Evolutionary conservation across 768 basidiomycete genomes (phyloP).

Genomic region (Podaxis rugospora): DNA sequence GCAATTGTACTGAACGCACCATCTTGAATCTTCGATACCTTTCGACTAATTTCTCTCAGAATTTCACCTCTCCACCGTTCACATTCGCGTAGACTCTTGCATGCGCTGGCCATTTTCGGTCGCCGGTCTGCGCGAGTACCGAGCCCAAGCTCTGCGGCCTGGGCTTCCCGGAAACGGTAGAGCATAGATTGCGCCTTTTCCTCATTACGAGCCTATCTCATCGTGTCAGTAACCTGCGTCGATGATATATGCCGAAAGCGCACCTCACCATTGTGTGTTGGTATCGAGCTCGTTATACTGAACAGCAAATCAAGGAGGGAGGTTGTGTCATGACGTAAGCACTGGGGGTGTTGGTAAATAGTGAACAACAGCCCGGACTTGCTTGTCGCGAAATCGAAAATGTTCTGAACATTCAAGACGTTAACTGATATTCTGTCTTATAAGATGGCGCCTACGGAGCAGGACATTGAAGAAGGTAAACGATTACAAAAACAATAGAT

Average conservation of each 20-base stretch:
- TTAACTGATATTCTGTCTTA: neutral
- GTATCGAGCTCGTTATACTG: neutral
- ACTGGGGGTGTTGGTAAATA: neutral
- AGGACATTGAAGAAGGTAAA: slow-evolving; percentile 34
- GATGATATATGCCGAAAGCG: neutral
- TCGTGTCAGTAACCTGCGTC: neutral
- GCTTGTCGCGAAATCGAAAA: neutral
- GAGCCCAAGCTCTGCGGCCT: slow-evolving; percentile 92
- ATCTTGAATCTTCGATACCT: slow-evolving; percentile 98
- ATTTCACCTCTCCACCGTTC: slow-evolving; percentile 98
- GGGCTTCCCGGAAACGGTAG: slow-evolving; percentile 94
- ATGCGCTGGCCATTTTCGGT: slow-evolving; percentile 87
- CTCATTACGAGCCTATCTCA: slow-evolving; percentile 85
- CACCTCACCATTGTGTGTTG: slow-evolving; percentile 11
- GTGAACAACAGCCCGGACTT: neutral
- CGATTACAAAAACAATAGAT: neutral
- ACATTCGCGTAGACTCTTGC: slow-evolving; percentile 89
- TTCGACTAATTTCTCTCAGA: slow-evolving; percentile 87
- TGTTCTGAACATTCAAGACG: neutral
- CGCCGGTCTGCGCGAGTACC: slow-evolving; percentile 80
- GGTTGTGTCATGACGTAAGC: neutral
- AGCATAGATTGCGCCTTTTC: slow-evolving; percentile 97
- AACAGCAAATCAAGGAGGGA: neutral
- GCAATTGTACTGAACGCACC: slow-evolving; percentile 39
- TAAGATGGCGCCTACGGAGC: slow-evolving; percentile 20